A percentile compares a stretch with the other conserved stretches of the same genome.
Conservation (phyloP, 1,139 yeast genomes). For the Taphrina deformans region DNA sequence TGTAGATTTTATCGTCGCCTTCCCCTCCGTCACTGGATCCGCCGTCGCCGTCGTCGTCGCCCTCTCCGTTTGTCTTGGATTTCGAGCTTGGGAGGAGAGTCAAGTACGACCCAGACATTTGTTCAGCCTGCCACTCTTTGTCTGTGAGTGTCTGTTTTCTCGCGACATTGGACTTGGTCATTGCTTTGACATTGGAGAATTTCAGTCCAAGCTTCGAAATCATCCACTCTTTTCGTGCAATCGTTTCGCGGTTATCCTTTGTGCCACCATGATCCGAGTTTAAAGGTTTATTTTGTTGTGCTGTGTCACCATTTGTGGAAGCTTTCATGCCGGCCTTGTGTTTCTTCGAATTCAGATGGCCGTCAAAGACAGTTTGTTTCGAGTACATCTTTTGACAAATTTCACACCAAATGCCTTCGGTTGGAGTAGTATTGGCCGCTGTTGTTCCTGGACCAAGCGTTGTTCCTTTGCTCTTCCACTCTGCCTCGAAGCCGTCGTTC, state of each 20-base stretch:
- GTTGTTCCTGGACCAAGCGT: background rate
- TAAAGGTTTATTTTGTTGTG: background rate
- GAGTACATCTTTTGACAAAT: conserved; percentile 67
- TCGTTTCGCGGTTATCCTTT: background rate
- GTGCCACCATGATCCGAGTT: background rate
- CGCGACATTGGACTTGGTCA: conserved; percentile 64
- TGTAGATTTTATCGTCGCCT: conserved; percentile 41
- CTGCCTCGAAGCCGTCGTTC: conserved; percentile 45
- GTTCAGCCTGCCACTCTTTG: conserved; percentile 65
- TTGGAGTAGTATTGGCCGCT: conserved; percentile 32
- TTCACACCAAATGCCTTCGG: conserved; percentile 53
- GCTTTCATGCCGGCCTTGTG: conserved; percentile 51
- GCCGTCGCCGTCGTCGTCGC: conserved; percentile 37
- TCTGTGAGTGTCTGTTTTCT: conserved; percentile 71
- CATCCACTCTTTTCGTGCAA: conserved; percentile 46
- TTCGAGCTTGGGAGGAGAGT: background rate
- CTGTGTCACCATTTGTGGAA: background rate
- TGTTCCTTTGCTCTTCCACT: conserved; percentile 40
- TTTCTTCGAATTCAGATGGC: conserved; percentile 73
- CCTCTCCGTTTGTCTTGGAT: conserved; percentile 41
- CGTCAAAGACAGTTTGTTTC: conserved; percentile 63
- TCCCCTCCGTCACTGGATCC: conserved; percentile 38
- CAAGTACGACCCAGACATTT: conserved; percentile 43
- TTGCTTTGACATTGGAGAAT: conserved; percentile 49
- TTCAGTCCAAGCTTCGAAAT: conserved; percentile 47